These are phyloP conservation scores for Adenanthera pavonina DNA, from an alignment of 306 rosid genomes.

Conservation along the genomic window DNA sequence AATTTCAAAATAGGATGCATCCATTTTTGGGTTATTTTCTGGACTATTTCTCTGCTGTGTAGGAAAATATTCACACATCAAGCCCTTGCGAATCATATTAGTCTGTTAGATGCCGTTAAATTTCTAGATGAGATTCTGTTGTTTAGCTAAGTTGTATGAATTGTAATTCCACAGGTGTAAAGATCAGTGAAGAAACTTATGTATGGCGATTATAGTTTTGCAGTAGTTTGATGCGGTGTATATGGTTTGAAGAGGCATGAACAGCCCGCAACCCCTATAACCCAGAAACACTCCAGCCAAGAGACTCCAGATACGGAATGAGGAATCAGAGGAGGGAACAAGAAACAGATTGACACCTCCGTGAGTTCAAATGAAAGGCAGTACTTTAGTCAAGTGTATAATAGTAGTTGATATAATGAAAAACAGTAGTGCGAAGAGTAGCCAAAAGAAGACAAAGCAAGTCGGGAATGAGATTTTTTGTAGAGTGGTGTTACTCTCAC, in stretches of 20 bases:
- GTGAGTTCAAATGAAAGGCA: constrained; percentile 25
- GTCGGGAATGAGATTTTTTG: constrained; percentile 39
- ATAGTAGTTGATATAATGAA: constrained; percentile 23
- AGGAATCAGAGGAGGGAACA: constrained; percentile 32
- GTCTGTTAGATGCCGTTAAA: not conserved
- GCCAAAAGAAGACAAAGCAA: constrained; percentile 36
- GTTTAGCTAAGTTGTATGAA: constrained; percentile 18
- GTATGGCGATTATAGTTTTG: constrained; percentile 22
- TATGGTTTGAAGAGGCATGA: constrained; percentile 52
- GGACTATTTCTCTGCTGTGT: not conserved
- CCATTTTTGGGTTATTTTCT: not conserved
- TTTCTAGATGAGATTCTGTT: not conserved
- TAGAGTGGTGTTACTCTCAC: constrained; percentile 1
- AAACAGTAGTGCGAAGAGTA: constrained; percentile 1
- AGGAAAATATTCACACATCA: not conserved
- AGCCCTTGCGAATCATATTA: not conserved
- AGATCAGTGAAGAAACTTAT: constrained; percentile 27
- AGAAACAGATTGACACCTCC: constrained; percentile 31
- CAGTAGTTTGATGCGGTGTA: constrained; percentile 25
- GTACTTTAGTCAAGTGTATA: constrained; percentile 43
- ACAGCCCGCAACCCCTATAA: constrained; percentile 40
- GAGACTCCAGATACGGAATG: constrained; percentile 17
- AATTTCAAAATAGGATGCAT: constrained; percentile 29
- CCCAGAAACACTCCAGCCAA: constrained; percentile 35
- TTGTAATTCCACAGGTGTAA: constrained; percentile 43